A percentile compares a stretch with the other conserved stretches of the same genome.
These are phyloP conservation scores for Vishniacozyma victoriae DNA, from an alignment of 768 basidiomycete genomes.

Conservation along the genomic window DNA sequence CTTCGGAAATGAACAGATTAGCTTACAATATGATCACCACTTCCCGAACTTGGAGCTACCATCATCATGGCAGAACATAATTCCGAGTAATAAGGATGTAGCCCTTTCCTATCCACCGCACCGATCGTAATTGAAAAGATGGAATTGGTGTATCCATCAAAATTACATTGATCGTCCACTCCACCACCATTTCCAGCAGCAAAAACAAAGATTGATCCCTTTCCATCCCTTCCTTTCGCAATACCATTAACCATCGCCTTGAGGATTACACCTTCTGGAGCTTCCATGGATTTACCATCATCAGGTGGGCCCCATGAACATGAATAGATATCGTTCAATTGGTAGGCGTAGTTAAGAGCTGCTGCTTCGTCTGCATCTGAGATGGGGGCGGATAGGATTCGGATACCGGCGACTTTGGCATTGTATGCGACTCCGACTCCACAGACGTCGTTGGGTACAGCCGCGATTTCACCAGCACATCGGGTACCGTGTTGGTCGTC, in stretches of 20 bases:
- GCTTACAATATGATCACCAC: conserved; percentile 85
- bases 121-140: conserved; percentile 94
- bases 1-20: conserved; percentile 1
- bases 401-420: conserved; percentile 84
- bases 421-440: conserved; percentile 90
- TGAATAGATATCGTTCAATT: conserved; percentile 85
- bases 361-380: conserved; percentile 93
- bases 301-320: conserved; percentile 99
- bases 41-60: conserved; percentile 91
- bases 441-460: conserved; percentile 84
- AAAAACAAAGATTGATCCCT: conserved; percentile 92
- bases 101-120: conserved; percentile 85
- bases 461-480: conserved; percentile 94
- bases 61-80: conserved; percentile 96
- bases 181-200: conserved; percentile 94
- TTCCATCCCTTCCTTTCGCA: conserved; percentile 78
- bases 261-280: conserved; percentile 78
- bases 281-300: conserved; percentile 90
- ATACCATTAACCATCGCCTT: conserved; percentile 93
- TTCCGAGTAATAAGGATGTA: conserved; percentile 96
- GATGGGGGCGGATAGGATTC: conserved; percentile 91
- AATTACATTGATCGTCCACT: conserved; percentile 93
- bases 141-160: conserved; percentile 97
- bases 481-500: conserved; percentile 98
- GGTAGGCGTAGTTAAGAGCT: conserved; percentile 87